Percentiles rank a stretch among this genome's conserved stretches.
Evolutionary conservation across 2,329 filamentous ascomycete species (phyloP).

Genomic region (Colletotrichum sp.): DNA sequence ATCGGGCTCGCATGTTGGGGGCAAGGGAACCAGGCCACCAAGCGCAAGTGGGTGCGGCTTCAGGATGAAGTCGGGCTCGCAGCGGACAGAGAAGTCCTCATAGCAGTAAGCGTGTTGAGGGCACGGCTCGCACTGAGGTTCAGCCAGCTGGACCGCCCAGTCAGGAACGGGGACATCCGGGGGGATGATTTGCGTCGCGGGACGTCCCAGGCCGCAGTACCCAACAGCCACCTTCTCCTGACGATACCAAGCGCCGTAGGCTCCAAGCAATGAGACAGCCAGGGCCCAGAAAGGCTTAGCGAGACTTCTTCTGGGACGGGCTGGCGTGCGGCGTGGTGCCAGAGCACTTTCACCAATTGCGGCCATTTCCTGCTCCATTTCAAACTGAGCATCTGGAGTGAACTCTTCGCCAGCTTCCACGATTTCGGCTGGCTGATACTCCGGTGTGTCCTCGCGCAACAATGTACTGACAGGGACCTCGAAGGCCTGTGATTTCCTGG

Average conservation of each 20-base stretch:
- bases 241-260: constrained; percentile 83
- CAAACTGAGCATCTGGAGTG: constrained; percentile 86
- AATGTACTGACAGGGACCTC: constrained; percentile 56
- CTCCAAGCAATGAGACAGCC: constrained; percentile 69
- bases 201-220: constrained; percentile 85
- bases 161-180: constrained; percentile 66
- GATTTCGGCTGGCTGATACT: constrained; percentile 24
- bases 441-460: constrained; percentile 34
- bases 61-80: constrained; percentile 86
- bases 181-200: constrained; percentile 56
- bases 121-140: constrained; percentile 87
- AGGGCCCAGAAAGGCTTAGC: constrained; percentile 74
- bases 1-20: constrained; percentile 93
- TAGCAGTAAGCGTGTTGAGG: constrained; percentile 91
- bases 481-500: constrained; percentile 55
- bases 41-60: constrained; percentile 84
- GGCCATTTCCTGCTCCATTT: constrained; percentile 73
- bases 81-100: constrained; percentile 74
- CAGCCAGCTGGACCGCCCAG: constrained; percentile 70
- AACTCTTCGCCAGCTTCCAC: constrained; percentile 88
- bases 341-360: constrained; percentile 53
- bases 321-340: constrained; percentile 43
- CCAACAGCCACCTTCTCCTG: constrained; percentile 97
- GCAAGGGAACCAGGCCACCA: constrained; percentile 79
- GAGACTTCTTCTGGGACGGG: constrained; percentile 48